These are phyloP conservation scores for Gnomoniopsis smithogilvyi DNA, from an alignment of 2,329 filamentous ascomycete species.

Conservation along the genomic window DNA sequence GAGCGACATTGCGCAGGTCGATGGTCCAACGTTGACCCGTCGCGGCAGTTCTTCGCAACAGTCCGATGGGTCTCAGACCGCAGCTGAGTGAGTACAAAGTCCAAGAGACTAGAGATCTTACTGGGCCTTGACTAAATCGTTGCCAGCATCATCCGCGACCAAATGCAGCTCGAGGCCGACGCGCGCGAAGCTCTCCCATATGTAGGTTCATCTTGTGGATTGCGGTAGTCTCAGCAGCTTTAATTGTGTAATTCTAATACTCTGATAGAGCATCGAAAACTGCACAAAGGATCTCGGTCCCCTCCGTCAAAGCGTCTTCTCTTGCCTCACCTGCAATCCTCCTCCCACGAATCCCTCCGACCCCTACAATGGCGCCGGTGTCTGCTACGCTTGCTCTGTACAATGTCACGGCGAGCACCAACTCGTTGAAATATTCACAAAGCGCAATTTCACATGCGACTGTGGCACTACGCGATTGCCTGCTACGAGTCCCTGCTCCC, in stretches of 20 bases:
- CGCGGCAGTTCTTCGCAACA: constrained; percentile 59
- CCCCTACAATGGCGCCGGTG: constrained; percentile 69
- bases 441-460: constrained; percentile 94
- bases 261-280: constrained; percentile 76
- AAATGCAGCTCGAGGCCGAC: constrained; percentile 89
- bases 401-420: constrained; percentile 94
- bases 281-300: constrained; percentile 90
- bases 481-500: constrained; percentile 65
- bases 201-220: constrained; percentile 45
- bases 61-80: constrained; percentile 68
- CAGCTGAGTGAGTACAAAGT: constrained; percentile 56
- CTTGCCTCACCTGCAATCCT: constrained; percentile 91
- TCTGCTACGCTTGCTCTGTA: constrained; percentile 96
- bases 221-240: neutral
- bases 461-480: constrained; percentile 85
- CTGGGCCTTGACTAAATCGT: neutral
- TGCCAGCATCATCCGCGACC: constrained; percentile 76
- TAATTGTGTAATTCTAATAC: constrained; percentile 16
- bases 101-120: neutral
- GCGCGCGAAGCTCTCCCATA: constrained; percentile 94
- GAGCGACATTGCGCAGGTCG: constrained; percentile 30
- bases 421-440: constrained; percentile 92
- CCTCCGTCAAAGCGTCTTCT: constrained; percentile 83
- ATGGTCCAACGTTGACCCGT: constrained; percentile 37
- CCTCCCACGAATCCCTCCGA: constrained; percentile 61